Conservation (phyloP, 2,329 filamentous ascomycete species). For the Allantophomopsis lycopodina region DNA sequence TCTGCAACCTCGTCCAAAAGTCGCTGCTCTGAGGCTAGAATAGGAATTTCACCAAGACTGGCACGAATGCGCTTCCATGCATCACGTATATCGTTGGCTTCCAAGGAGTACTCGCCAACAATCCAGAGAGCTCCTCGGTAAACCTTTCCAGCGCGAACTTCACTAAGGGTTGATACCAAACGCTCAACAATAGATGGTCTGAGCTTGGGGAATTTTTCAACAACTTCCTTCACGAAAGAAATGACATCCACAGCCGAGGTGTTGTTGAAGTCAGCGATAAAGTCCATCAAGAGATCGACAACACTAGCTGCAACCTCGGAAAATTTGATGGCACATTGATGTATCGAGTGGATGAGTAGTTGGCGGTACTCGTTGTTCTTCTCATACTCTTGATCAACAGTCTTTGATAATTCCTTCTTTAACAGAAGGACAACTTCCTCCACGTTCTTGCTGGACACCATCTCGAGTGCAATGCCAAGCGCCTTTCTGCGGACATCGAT, state of each 20-base stretch:
- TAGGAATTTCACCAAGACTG: constrained; percentile 92
- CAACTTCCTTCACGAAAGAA: constrained; percentile 96
- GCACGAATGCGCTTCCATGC: constrained; percentile 94
- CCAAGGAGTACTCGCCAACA: constrained; percentile 89
- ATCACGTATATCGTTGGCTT: constrained; percentile 86
- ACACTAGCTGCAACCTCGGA: constrained; percentile 96
- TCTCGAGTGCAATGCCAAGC: constrained; percentile 78
- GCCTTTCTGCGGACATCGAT: constrained; percentile 92
- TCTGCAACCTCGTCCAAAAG: constrained; percentile 73
- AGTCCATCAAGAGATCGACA: constrained; percentile 95
- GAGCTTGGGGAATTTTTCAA: constrained; percentile 91
- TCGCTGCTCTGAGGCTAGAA: constrained; percentile 86
- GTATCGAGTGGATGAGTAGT: constrained; percentile 90
- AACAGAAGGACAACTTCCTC: constrained; percentile 92
- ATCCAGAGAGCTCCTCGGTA: constrained; percentile 97
- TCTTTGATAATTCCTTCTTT: constrained; percentile 97
- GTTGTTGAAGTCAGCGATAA: constrained; percentile 97
- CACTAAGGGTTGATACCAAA: constrained; percentile 77
- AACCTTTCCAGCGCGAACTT: constrained; percentile 93
- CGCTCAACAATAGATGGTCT: constrained; percentile 78
- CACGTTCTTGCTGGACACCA: constrained; percentile 98
- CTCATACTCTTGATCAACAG: constrained; percentile 96
- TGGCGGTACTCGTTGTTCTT: constrained; percentile 95
- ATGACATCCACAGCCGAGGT: constrained; percentile 95
- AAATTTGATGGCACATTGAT: constrained; percentile 98